Evolutionary conservation across 1,139 yeast genomes (phyloP).

Genomic region (Pichia sp.): DNA sequence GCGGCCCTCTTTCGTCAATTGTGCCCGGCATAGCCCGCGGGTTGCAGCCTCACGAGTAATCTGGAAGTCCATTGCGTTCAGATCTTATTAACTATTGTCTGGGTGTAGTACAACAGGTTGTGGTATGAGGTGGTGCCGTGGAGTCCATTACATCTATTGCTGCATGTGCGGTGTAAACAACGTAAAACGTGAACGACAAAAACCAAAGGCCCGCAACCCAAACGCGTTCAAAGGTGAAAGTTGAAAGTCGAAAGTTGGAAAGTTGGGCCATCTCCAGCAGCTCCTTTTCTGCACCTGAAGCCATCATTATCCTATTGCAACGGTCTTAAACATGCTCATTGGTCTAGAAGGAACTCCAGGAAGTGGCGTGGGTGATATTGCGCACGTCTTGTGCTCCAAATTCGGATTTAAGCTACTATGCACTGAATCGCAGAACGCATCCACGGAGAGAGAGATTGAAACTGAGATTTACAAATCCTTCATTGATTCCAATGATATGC

Average conservation of each 20-base stretch:
- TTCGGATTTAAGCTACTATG: conserved; percentile 3
- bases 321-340: conserved; percentile 63
- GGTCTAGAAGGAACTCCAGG: conserved; percentile 70
- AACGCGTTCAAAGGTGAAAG: no score
- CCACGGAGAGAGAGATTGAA: no score
- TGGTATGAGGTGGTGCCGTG: no score
- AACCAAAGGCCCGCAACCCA: no score
- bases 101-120: neutral
- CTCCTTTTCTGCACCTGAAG: no score
- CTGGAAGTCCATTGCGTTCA: conserved; percentile 7
- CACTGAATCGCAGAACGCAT: no score
- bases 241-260: no score
- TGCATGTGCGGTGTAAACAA: no score
- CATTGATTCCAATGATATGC: conserved; percentile 32
- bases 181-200: no score
- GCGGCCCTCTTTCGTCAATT: conserved; percentile 23
- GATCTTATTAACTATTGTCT: neutral
- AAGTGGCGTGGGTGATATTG: conserved; percentile 65
- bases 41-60: conserved; percentile 6
- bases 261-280: no score
- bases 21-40: conserved; percentile 9
- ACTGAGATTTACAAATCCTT: conserved; percentile 9
- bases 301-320: no score
- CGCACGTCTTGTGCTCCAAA: conserved; percentile 33
- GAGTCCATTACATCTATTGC: no score